A percentile compares a stretch with the other conserved stretches of the same genome.
Conservation (phyloP, 2,329 filamentous ascomycete species). For the Dendrostoma leiphaemia region DNA sequence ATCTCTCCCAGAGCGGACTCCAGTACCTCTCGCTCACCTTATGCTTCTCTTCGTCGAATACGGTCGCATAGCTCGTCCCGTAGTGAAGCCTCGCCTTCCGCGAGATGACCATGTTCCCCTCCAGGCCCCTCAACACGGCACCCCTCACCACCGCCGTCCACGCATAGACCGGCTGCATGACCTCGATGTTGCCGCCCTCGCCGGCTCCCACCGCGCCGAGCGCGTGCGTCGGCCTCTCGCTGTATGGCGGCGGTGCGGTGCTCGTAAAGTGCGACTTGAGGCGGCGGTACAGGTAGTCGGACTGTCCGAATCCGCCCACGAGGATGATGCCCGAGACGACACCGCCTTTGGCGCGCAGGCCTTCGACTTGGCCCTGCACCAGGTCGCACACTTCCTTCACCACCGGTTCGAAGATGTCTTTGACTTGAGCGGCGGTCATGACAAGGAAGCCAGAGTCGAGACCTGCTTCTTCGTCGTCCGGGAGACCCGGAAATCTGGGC, state of each 20-base stretch:
- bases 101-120: conserved; percentile 77
- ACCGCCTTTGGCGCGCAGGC: conserved; percentile 59
- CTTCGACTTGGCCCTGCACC: conserved; percentile 65
- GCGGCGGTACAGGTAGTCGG: conserved; percentile 70
- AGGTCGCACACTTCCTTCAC: conserved; percentile 68
- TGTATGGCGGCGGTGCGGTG: conserved; percentile 60
- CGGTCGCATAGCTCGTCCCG: conserved; percentile 77
- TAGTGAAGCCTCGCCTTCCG: conserved; percentile 74
- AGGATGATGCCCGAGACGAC: conserved; percentile 73
- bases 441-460: conserved; percentile 75
- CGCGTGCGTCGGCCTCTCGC: conserved; percentile 67
- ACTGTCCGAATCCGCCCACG: conserved; percentile 79
- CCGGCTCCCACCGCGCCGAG: conserved; percentile 40
- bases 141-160: conserved; percentile 81
- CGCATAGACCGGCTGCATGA: conserved; percentile 79
- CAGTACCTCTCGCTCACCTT: conserved; percentile 72
- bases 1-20: conserved; percentile 76
- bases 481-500: conserved; percentile 65
- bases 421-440: conserved; percentile 67
- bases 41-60: conserved; percentile 75
- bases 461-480: conserved; percentile 72
- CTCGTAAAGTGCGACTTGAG: conserved; percentile 68
- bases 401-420: conserved; percentile 73
- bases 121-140: conserved; percentile 70
- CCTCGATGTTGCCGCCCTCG: conserved; percentile 62